Conservation (phyloP, 2,329 filamentous ascomycete species). For the Calonectria henricotiae region DNA sequence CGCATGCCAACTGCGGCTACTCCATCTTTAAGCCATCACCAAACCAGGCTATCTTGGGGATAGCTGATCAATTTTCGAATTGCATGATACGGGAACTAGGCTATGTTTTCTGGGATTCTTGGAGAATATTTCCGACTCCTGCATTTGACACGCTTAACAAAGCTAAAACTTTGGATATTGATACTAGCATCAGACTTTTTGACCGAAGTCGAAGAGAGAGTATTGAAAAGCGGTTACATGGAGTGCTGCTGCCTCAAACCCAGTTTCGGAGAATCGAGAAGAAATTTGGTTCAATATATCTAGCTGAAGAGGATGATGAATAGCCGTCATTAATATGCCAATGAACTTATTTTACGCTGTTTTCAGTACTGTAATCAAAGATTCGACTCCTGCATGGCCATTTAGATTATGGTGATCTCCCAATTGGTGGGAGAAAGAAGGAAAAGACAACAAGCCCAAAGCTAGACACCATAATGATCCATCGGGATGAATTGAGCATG, state of each 20-base stretch:
- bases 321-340: too few relatives aligned
- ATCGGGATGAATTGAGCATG: too few relatives aligned
- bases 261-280: too few relatives aligned
- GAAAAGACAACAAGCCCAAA: too few relatives aligned
- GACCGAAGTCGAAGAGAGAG: not conserved
- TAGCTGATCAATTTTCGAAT: not conserved
- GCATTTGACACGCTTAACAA: not conserved
- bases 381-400: too few relatives aligned
- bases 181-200: not conserved
- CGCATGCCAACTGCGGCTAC: not conserved
- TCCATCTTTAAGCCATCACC: not conserved
- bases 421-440: too few relatives aligned
- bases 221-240: not conserved
- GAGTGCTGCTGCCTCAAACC: not conserved
- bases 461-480: too few relatives aligned
- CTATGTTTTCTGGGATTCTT: constrained; percentile 1
- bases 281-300: too few relatives aligned
- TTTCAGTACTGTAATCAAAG: too few relatives aligned
- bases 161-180: not conserved
- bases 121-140: not conserved
- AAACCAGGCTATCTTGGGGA: not conserved
- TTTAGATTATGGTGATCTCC: too few relatives aligned
- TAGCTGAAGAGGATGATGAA: too few relatives aligned
- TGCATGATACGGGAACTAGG: not conserved
- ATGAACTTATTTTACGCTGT: too few relatives aligned